A percentile compares a stretch with the other conserved stretches of the same genome.
Evolutionary conservation across 176 grass and related monocot genomes (phyloP).

Genomic region (Dactylis glomerata): DNA sequence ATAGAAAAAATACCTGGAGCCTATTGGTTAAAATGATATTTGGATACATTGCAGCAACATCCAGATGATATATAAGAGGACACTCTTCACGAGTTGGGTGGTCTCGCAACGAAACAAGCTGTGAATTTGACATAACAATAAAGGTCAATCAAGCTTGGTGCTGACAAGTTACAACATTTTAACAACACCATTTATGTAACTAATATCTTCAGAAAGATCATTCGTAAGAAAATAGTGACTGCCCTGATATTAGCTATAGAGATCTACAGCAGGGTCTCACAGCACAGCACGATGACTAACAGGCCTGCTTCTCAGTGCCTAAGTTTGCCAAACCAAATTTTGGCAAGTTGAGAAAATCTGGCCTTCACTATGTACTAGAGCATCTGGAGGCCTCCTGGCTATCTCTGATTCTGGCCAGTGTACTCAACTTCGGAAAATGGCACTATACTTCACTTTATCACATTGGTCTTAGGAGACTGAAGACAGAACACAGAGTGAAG

Average conservation of each 20-base stretch:
- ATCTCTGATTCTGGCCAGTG: not conserved
- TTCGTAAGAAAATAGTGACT: constrained; percentile 9
- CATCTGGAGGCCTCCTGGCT: no score
- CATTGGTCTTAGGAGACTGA: not conserved
- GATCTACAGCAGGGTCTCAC: not conserved
- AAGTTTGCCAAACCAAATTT: not conserved
- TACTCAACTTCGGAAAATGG: not conserved
- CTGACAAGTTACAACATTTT: constrained; percentile 26
- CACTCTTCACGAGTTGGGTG: constrained; percentile 80
- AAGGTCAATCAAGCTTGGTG: constrained; percentile 21
- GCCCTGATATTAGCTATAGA: constrained; percentile 14
- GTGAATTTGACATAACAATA: constrained; percentile 36
- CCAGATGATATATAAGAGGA: constrained; percentile 98
- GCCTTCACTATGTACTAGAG: not conserved
- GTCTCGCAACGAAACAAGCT: constrained; percentile 86
- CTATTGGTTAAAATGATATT: constrained; percentile 99
- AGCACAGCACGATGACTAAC: not conserved
- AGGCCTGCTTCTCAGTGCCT: not conserved
- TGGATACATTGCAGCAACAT: constrained; percentile 99
- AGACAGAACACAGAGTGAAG: not conserved
- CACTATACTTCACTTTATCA: constrained; percentile 1
- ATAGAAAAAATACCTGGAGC: constrained; percentile 70
- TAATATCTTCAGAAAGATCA: constrained; percentile 11
- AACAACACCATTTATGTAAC: not conserved
- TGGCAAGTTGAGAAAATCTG: not conserved